Conservation (phyloP, 2,329 filamentous ascomycete species). For the Trichophyton benhamiae region DNA sequence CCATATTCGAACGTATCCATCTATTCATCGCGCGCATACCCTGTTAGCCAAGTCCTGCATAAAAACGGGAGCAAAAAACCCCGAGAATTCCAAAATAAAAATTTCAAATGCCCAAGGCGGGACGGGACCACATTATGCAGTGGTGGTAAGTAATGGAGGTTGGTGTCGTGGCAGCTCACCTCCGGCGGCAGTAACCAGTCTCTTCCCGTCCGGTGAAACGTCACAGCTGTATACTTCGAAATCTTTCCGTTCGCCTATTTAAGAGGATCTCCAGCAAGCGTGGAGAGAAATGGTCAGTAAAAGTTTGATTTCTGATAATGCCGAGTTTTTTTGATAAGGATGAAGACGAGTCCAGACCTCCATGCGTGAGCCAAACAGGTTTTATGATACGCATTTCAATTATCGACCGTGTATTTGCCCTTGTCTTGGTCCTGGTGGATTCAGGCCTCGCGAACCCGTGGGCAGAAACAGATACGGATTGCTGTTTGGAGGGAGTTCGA, state of each 20-base stretch:
- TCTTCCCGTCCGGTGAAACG: slow-evolving; percentile 83
- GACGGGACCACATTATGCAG: too few species aligned
- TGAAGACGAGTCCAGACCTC: slow-evolving; percentile 44
- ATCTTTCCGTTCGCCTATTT: slow-evolving; percentile 81
- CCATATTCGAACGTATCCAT: slow-evolving; percentile 96
- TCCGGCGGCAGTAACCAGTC: slow-evolving; percentile 87
- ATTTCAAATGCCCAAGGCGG: slow-evolving; percentile 13
- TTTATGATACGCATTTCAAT: slow-evolving; percentile 70
- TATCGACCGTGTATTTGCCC: not conserved
- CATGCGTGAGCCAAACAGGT: slow-evolving; percentile 90
- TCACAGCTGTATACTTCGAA: slow-evolving; percentile 98
- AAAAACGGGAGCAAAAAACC: not conserved
- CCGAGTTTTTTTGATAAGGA: too few species aligned
- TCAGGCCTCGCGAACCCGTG: not conserved
- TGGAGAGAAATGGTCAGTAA: not conserved
- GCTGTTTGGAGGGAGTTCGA: not conserved
- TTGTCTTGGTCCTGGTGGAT: not conserved
- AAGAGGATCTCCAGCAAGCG: slow-evolving; percentile 4
- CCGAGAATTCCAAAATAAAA: not conserved
- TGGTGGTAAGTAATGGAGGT: too few species aligned
- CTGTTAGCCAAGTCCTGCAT: not conserved
- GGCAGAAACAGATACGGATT: not conserved
- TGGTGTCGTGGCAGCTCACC: slow-evolving; percentile 40
- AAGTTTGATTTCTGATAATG: not conserved
- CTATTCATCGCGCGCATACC: slow-evolving; percentile 31